These are phyloP conservation scores for Prunus dulcis DNA, from an alignment of 306 rosid species.

Conservation along the genomic window DNA sequence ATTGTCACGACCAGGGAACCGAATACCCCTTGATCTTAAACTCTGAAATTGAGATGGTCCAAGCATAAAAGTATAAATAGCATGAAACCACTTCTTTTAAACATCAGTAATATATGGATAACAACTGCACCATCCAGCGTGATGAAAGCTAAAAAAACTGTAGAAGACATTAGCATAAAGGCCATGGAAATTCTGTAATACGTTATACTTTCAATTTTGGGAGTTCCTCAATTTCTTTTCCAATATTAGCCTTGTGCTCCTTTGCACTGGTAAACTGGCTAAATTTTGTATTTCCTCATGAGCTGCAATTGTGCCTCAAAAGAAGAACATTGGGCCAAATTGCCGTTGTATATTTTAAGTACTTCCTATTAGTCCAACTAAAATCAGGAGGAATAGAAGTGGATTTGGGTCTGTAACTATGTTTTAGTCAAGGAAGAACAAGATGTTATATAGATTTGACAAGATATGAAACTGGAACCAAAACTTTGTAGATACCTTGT, in stretches of 20 bases:
- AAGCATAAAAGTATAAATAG: slow-evolving; percentile 14
- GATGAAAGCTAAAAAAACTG: background rate
- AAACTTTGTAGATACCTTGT: slow-evolving; percentile 58
- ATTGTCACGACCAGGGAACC: slow-evolving; percentile 94
- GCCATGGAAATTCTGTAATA: background rate
- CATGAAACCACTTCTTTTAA: background rate
- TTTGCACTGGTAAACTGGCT: background rate
- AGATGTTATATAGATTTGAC: background rate
- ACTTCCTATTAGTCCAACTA: background rate
- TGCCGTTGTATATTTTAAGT: background rate
- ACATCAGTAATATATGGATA: background rate
- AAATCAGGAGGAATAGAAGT: background rate
- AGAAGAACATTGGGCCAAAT: background rate
- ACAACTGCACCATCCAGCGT: background rate
- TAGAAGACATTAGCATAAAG: background rate
- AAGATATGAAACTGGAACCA: background rate
- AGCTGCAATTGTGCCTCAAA: background rate
- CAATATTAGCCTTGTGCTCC: background rate
- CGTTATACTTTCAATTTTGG: background rate
- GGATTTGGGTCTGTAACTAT: background rate
- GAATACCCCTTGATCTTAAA: slow-evolving; percentile 83
- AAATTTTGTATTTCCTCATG: background rate
- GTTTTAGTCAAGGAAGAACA: background rate
- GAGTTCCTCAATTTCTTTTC: background rate
- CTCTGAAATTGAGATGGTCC: slow-evolving; percentile 53